Evolutionary conservation across 1,284 basidiomycete species (phyloP).

Genomic region (Irpex sp.): DNA sequence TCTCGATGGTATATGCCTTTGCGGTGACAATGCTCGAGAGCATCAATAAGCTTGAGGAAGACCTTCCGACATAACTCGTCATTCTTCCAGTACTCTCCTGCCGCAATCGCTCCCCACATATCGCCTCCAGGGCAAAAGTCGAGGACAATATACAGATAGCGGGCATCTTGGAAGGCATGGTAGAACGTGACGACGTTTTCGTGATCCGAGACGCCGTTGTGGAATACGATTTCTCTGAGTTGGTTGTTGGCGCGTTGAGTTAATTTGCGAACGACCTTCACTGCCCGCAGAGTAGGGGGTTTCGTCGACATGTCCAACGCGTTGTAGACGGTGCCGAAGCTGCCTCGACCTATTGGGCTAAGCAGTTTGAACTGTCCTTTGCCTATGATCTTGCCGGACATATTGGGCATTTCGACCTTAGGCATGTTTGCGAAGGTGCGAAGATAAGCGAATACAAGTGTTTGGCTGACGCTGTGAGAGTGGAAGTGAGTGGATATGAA

Average conservation of each 20-base stretch:
- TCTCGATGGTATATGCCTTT: constrained; percentile 65
- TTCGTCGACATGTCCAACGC: constrained; percentile 32
- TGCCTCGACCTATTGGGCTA: constrained; percentile 54
- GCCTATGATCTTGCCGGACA: constrained; percentile 20
- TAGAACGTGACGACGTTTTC: constrained; percentile 56
- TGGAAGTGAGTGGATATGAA: not conserved
- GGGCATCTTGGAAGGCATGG: constrained; percentile 47
- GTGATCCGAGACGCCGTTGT: constrained; percentile 49
- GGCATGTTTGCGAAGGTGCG: constrained; percentile 6
- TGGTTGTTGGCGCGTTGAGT: not conserved
- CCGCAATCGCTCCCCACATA: constrained; percentile 55
- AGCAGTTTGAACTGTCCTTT: constrained; percentile 42
- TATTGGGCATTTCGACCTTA: constrained; percentile 13
- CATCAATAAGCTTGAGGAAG: constrained; percentile 59
- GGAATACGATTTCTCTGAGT: constrained; percentile 33
- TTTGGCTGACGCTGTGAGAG: not conserved
- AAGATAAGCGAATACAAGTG: constrained; percentile 3
- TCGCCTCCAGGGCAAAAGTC: constrained; percentile 63
- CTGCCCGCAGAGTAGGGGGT: constrained; percentile 17
- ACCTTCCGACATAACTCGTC: constrained; percentile 44
- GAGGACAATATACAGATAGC: constrained; percentile 54
- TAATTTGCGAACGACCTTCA: constrained; percentile 20
- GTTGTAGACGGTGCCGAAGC: constrained; percentile 63
- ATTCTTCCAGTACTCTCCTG: constrained; percentile 40
- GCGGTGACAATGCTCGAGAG: constrained; percentile 56